Percentiles rank a stretch among this genome's conserved stretches.
These are phyloP conservation scores for Eucalyptus marginata DNA, from an alignment of 345 rosid species.

Conservation along the genomic window DNA sequence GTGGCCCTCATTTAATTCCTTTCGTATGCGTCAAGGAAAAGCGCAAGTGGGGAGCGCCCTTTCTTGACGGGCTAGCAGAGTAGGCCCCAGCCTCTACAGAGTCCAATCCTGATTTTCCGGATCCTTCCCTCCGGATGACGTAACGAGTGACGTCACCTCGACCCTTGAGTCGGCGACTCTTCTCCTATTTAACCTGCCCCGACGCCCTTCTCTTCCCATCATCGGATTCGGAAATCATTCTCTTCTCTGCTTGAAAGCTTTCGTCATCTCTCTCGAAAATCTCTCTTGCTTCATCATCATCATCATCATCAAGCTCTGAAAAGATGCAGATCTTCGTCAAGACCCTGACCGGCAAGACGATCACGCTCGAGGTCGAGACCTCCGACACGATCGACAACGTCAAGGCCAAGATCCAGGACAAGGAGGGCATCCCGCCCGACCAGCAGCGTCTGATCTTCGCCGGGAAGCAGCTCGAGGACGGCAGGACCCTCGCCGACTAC, in stretches of 20 bases:
- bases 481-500: too few species aligned
- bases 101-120: not conserved
- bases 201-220: fast-evolving
- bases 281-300: not conserved
- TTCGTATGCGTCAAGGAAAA: not conserved
- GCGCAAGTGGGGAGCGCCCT: not conserved
- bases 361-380: too few species aligned
- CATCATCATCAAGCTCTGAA: too few species aligned
- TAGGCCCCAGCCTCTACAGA: too few species aligned
- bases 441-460: too few species aligned
- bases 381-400: too few species aligned
- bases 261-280: not conserved
- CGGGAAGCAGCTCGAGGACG: too few species aligned
- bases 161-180: not conserved
- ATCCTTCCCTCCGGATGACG: not conserved
- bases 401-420: too few species aligned
- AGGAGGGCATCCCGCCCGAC: too few species aligned
- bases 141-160: not conserved
- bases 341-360: too few species aligned
- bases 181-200: not conserved
- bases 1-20: not conserved
- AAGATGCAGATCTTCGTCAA: not conserved
- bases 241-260: not conserved
- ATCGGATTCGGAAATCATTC: not conserved
- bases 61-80: not conserved